phyloP scores from a whole-genome alignment of 331 rosid genomes.

The Saraca asoca region DNA sequence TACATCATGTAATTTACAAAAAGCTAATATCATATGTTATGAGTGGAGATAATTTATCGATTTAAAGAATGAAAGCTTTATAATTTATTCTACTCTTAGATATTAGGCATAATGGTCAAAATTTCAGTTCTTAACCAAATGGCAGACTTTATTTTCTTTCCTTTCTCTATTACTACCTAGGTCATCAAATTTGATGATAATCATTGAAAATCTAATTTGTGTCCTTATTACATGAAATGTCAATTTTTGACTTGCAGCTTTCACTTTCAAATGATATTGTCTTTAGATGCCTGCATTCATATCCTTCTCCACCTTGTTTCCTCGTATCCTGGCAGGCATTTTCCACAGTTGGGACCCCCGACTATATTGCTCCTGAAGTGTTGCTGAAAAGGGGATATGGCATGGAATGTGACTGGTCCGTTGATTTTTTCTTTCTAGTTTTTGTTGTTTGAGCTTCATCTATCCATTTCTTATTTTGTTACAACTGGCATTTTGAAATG shows the following conservation, averaged over 20 bases:
- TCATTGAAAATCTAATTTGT: slow-evolving; percentile 23
- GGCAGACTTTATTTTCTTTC: slow-evolving; percentile 1
- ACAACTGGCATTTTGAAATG: slow-evolving; percentile 18
- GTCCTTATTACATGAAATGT: neutral
- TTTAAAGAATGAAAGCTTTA: slow-evolving; percentile 6
- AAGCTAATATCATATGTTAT: neutral
- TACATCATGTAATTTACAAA: too few relatives aligned
- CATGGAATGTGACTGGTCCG: slow-evolving; percentile 89
- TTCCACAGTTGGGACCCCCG: slow-evolving; percentile 96
- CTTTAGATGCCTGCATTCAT: slow-evolving; percentile 22
- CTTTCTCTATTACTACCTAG: slow-evolving; percentile 14
- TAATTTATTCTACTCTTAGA: slow-evolving; percentile 22
- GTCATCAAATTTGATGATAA: neutral
- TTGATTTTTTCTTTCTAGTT: slow-evolving; percentile 32
- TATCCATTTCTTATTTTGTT: neutral
- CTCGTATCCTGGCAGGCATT: slow-evolving; percentile 64
- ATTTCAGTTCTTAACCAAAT: slow-evolving; percentile 17
- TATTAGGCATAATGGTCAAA: slow-evolving; percentile 16
- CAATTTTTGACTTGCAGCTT: slow-evolving; percentile 11
- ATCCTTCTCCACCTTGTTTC: slow-evolving; percentile 27
- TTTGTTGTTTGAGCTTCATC: slow-evolving; percentile 12
- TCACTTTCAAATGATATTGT: slow-evolving; percentile 3
- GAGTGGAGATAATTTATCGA: neutral
- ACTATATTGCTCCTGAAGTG: slow-evolving; percentile 95
- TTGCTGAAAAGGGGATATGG: slow-evolving; percentile 86